Conservation (phyloP, 2,329 filamentous ascomycete genomes). For the Neopestalotiopsis rosae region DNA sequence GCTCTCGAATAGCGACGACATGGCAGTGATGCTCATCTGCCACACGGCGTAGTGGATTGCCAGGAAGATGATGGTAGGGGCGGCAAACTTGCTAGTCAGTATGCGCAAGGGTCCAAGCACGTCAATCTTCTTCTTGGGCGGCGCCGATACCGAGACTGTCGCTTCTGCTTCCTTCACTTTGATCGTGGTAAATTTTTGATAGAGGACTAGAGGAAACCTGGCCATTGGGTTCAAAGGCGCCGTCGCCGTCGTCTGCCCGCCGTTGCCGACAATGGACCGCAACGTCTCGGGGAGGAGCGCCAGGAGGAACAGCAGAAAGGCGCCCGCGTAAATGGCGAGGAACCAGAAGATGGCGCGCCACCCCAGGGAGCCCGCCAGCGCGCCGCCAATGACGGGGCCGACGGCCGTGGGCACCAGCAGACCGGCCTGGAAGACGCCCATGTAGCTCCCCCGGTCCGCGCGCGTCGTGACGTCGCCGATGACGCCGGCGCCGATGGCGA, state of each 20-base stretch:
- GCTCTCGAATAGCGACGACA: conserved; percentile 52
- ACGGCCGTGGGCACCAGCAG: conserved; percentile 40
- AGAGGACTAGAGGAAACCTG: conserved; percentile 33
- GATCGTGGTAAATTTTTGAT: background rate
- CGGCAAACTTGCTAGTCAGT: conserved; percentile 47
- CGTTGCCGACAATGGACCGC: conserved; percentile 5
- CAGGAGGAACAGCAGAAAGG: background rate
- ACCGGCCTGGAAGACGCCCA: conserved; percentile 29
- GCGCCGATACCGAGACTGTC: conserved; percentile 17
- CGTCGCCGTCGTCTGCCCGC: background rate
- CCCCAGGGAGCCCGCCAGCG: conserved; percentile 41
- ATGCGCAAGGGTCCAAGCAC: conserved; percentile 51
- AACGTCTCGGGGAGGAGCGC: conserved; percentile 11
- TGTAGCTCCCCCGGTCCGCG: conserved; percentile 42
- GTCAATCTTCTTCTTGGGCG: conserved; percentile 47
- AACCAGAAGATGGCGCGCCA: conserved; percentile 52
- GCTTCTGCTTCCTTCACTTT: conserved; percentile 23
- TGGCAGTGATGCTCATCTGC: conserved; percentile 60
- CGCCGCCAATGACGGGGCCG: conserved; percentile 40
- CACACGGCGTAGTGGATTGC: conserved; percentile 58
- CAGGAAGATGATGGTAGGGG: conserved; percentile 51
- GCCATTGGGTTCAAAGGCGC: conserved; percentile 18
- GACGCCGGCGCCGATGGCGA: conserved; percentile 44
- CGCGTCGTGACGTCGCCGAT: conserved; percentile 44
- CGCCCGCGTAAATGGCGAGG: conserved; percentile 31